Base-by-base conservation (phyloP, 148 eudicot species). In the Chenopodium album region DNA sequence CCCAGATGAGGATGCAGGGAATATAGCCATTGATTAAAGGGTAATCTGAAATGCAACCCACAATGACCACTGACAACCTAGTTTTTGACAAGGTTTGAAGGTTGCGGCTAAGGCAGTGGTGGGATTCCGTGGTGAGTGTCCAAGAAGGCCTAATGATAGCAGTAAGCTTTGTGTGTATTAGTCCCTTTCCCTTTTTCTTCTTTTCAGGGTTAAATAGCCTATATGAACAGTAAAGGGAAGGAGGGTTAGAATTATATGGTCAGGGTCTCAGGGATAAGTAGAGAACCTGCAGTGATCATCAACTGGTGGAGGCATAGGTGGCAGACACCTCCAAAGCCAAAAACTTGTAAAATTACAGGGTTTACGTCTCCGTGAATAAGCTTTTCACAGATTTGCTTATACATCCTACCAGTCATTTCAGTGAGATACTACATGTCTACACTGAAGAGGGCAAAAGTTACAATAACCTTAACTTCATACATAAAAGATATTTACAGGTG, bases 401-500 rank as follows among this genome's bases (percentile, higher is more conserved):
- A 16, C 4, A 17, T 56, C 62, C 7, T 19, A 56, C 62, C 19
- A 7, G 29, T 19, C 28, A 17, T 70, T 34, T 20, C 9, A n/a
- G 22, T 34, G 29, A 19, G 13, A 41, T 72, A 20, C 3, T 9
- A 72, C 28, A 20, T 2, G n/a, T 13, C n/a, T 46, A 26, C 46
- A 69, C 3, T 5, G 46, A 28, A 28, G 46, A 41, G 31, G 32
- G n/a, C 16, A 32, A 34, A 13, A 0, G 20, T 14, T 22, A 56
- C 19, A 11, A 46, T 73, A 46, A 23, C 50, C 14, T 46, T 4
- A 47, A 73, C 12, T 44, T 23, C 22, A 9, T 19, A 9, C 11
- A n/a, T 23, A 64, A 14, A 26, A 46, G 4, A 19, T 81, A 74
- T 64, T 47, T 80, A 80, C 78, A 80, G 10, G 34, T 12, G 44